A percentile compares a stretch with the other conserved stretches of the same genome.
These are phyloP conservation scores for Amauroascus niger DNA, from an alignment of 2,329 filamentous ascomycete species.

Conservation along the genomic window DNA sequence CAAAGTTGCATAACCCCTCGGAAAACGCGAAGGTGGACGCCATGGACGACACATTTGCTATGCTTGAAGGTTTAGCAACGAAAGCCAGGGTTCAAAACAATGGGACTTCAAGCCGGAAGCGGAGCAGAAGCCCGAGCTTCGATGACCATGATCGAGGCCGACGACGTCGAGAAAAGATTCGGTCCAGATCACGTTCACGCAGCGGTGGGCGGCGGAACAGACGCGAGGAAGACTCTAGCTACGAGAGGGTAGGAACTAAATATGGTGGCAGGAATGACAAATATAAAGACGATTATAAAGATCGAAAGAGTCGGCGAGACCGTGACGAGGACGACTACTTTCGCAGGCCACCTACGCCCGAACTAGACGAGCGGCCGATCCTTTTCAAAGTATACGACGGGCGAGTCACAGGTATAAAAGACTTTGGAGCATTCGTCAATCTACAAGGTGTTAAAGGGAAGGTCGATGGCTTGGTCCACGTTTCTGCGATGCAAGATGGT, in stretches of 20 bases:
- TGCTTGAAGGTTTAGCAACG: constrained; percentile 74
- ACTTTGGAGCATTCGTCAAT: constrained; percentile 93
- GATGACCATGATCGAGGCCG: constrained; percentile 39
- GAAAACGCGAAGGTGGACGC: constrained; percentile 48
- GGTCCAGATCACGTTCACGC: constrained; percentile 45
- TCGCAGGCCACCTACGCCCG: constrained; percentile 55
- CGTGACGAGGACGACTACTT: constrained; percentile 50
- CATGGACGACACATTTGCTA: constrained; percentile 85
- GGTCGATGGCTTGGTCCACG: constrained; percentile 85
- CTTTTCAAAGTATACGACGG: constrained; percentile 85
- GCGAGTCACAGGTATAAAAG: constrained; percentile 81
- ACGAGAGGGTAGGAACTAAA: constrained; percentile 34
- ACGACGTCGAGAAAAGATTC: constrained; percentile 29
- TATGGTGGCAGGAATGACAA: constrained; percentile 43
- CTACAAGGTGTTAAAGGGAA: constrained; percentile 78
- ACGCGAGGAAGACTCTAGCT: constrained; percentile 43
- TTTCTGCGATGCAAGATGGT: constrained; percentile 77
- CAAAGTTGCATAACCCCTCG: constrained; percentile 25
- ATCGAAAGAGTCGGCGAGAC: constrained; percentile 32
- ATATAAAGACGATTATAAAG: constrained; percentile 40
- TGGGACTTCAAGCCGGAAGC: constrained; percentile 39
- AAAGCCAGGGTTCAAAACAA: constrained; percentile 44
- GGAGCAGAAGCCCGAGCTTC: constrained; percentile 44
- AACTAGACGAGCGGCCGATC: constrained; percentile 71
- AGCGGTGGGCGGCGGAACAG: constrained; percentile 32